Conservation (phyloP, 495 filamentous ascomycete species). For the Penicillium angulare region DNA sequence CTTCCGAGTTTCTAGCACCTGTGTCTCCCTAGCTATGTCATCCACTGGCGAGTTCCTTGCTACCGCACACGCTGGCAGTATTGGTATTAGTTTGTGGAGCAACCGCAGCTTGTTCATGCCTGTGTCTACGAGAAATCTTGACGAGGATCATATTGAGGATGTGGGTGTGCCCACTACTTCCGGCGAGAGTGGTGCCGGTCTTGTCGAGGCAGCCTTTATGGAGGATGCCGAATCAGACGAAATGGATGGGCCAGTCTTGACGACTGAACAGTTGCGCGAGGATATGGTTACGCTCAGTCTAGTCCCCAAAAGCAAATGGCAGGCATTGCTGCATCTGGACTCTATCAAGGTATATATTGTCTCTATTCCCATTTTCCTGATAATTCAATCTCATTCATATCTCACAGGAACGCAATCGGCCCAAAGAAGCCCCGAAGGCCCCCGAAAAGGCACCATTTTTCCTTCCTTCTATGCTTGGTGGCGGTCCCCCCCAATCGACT, state of each 20-base stretch:
- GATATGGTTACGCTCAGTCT: slow-evolving; percentile 85
- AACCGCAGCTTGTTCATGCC: slow-evolving; percentile 89
- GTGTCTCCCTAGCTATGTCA: slow-evolving; percentile 83
- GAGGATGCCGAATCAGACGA: slow-evolving; percentile 49
- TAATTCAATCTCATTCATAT: slow-evolving; percentile 8
- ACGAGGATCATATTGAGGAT: slow-evolving; percentile 65
- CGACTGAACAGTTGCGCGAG: slow-evolving; percentile 70
- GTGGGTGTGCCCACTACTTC: slow-evolving; percentile 68
- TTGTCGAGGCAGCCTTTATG: slow-evolving; percentile 68
- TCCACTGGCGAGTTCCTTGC: slow-evolving; percentile 89
- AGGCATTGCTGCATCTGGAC: slow-evolving; percentile 87
- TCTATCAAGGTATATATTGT: slow-evolving; percentile 61
- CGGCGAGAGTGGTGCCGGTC: slow-evolving; percentile 73
- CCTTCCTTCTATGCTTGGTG: slow-evolving; percentile 65
- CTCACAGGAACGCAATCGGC: slow-evolving; percentile 77
- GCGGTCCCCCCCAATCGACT: slow-evolving; percentile 24
- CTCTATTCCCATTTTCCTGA: not conserved
- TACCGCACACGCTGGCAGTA: slow-evolving; percentile 74
- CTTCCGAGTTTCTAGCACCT: slow-evolving; percentile 69
- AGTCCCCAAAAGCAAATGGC: slow-evolving; percentile 88
- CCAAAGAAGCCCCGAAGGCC: slow-evolving; percentile 82
- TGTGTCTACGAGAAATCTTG: slow-evolving; percentile 76
- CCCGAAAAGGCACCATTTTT: slow-evolving; percentile 98
- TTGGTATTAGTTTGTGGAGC: slow-evolving; percentile 93
- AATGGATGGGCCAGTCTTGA: slow-evolving; percentile 47